phyloP scores from a whole-genome alignment of 2,329 filamentous ascomycete species.

The Microsporum audouinii region DNA sequence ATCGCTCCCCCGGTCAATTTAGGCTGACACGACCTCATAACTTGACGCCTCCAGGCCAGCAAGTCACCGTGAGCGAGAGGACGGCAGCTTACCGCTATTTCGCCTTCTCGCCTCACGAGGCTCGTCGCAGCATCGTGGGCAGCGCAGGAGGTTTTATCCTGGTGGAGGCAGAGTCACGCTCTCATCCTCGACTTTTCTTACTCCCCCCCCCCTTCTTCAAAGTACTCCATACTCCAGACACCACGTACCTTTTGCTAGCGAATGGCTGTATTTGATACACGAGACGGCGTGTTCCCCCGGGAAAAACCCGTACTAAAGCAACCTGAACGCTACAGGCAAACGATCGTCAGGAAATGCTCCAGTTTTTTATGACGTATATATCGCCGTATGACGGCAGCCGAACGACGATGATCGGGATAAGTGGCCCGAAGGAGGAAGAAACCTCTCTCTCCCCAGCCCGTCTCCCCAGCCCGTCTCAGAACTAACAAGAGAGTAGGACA shows the following conservation, averaged over 20 bases:
- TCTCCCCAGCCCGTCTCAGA: neutral
- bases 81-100: conserved; percentile 1
- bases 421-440: neutral
- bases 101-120: neutral
- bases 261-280: neutral
- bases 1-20: neutral
- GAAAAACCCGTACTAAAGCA: neutral
- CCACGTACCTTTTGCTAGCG: neutral
- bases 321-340: neutral
- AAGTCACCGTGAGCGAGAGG: neutral
- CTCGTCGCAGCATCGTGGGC: neutral
- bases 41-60: neutral
- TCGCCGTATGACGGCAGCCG: neutral
- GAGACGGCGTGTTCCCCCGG: neutral
- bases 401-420: neutral
- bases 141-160: neutral
- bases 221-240: neutral
- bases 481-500: too few relatives aligned
- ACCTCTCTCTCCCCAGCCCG: neutral
- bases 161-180: neutral
- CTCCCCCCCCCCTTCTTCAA: neutral
- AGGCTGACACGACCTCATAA: neutral
- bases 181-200: neutral
- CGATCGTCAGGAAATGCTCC: neutral
- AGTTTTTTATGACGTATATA: neutral